Evolutionary conservation across 2,329 filamentous ascomycete genomes (phyloP).

Genomic region (Aspergillus uvarum): DNA sequence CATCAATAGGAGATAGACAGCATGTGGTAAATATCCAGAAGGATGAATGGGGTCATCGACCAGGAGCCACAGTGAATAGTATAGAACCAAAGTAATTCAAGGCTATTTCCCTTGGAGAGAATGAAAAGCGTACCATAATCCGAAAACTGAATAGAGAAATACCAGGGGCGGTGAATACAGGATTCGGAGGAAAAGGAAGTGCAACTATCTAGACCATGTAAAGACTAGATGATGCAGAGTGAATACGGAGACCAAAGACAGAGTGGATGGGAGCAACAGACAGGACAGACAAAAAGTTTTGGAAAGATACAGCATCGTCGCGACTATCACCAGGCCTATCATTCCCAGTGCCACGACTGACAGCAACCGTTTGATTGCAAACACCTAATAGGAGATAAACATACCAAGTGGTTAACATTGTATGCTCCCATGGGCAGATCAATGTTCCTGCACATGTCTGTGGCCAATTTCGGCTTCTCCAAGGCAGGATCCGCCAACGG

Average conservation of each 20-base stretch:
- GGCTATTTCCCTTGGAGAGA: too few species aligned
- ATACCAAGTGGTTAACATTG: slow-evolving; percentile 25
- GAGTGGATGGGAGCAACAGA: not conserved
- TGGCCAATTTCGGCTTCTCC: slow-evolving; percentile 19
- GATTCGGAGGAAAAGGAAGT: too few species aligned
- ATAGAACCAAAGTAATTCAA: too few species aligned
- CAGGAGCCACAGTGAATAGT: too few species aligned
- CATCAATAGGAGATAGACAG: too few species aligned
- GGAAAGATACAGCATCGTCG: not conserved
- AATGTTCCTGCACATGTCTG: slow-evolving; percentile 26
- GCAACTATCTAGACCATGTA: too few species aligned
- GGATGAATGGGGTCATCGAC: too few species aligned
- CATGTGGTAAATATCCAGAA: too few species aligned
- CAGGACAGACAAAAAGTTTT: not conserved
- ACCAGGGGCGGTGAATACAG: too few species aligned
- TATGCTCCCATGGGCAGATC: slow-evolving; percentile 27
- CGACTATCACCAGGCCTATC: not conserved
- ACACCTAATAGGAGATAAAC: slow-evolving; percentile 11
- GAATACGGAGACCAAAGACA: not conserved
- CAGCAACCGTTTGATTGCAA: not conserved
- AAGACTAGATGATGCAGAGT: not conserved
- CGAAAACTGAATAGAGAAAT: too few species aligned
- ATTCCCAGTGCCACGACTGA: not conserved
- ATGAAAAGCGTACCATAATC: too few species aligned
- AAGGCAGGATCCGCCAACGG: slow-evolving; percentile 22